These are phyloP conservation scores for Dichotomopilus funicola DNA, from an alignment of 2,329 filamentous ascomycete species.

Conservation along the genomic window DNA sequence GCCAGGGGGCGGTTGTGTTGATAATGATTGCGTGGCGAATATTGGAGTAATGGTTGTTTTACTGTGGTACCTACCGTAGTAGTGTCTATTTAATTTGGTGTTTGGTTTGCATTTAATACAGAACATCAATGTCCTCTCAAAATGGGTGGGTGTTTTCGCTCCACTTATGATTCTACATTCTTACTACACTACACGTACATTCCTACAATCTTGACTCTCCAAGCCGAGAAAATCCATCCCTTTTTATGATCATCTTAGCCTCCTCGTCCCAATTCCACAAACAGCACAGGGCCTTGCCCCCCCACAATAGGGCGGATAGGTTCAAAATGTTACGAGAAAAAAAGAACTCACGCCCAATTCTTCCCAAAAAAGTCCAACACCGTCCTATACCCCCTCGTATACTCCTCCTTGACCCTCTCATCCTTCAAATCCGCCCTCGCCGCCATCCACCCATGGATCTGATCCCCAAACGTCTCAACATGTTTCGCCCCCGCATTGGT, in stretches of 20 bases:
- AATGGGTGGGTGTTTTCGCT: background rate
- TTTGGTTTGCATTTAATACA: no score
- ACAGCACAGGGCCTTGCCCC: no score
- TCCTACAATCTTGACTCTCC: background rate
- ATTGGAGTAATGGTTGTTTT: no score
- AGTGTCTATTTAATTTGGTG: no score
- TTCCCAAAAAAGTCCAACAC: conserved; percentile 52
- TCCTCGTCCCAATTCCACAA: background rate
- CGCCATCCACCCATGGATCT: conserved; percentile 71
- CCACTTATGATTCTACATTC: background rate
- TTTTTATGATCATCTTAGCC: conserved; percentile 3
- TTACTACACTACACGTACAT: background rate
- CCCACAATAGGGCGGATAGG: no score
- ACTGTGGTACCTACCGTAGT: no score
- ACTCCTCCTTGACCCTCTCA: conserved; percentile 53
- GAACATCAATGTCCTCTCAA: no score
- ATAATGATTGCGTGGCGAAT: no score
- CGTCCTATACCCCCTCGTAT: conserved; percentile 54
- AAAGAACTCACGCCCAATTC: conserved; percentile 32
- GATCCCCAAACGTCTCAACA: conserved; percentile 59
- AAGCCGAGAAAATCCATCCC: background rate
- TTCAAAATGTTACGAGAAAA: background rate
- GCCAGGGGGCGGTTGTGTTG: no score
- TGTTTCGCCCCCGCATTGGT: conserved; percentile 40
- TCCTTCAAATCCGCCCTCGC: conserved; percentile 55